Conservation (phyloP, 2,329 filamentous ascomycete genomes). For the Ophiognomonia clavigignenti-juglandacearum region DNA sequence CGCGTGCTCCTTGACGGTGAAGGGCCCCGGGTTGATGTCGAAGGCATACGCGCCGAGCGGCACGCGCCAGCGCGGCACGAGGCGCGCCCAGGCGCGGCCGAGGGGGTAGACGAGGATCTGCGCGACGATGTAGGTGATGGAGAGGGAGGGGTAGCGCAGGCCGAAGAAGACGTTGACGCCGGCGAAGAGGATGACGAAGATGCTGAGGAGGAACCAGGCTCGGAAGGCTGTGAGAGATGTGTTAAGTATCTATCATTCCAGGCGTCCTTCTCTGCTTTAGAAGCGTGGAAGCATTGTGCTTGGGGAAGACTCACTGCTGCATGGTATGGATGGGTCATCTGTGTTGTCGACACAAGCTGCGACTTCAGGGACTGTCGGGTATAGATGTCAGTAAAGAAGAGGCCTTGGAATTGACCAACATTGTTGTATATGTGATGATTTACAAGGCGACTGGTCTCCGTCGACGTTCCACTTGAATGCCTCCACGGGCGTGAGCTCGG, state of each 20-base stretch:
- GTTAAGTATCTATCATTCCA: neutral
- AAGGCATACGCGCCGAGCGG: slow-evolving; percentile 20
- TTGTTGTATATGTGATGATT: no score
- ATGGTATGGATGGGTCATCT: slow-evolving; percentile 26
- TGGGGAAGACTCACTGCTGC: slow-evolving; percentile 29
- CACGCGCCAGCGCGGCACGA: slow-evolving; percentile 24
- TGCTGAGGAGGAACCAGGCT: slow-evolving; percentile 24
- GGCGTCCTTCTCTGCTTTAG: neutral
- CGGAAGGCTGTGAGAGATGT: slow-evolving; percentile 22
- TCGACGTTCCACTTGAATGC: slow-evolving; percentile 32
- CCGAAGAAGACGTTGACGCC: slow-evolving; percentile 32
- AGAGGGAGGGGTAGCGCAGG: slow-evolving; percentile 29
- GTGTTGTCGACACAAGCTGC: slow-evolving; percentile 31
- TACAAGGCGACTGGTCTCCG: slow-evolving; percentile 32
- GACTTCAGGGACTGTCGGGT: slow-evolving; percentile 28
- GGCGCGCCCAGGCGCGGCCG: slow-evolving; percentile 27
- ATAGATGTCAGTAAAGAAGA: neutral
- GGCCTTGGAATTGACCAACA: neutral
- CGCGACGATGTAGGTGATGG: slow-evolving; percentile 30
- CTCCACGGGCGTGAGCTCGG: slow-evolving; percentile 28
- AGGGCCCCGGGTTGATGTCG: slow-evolving; percentile 24
- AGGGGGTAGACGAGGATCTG: slow-evolving; percentile 30
- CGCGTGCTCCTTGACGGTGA: slow-evolving; percentile 32
- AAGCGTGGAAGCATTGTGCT: no score
- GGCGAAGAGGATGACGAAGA: slow-evolving; percentile 28